A percentile compares a stretch with the other conserved stretches of the same genome.
Conservation (phyloP, 257 asterid species). For the Nicotiana obtusifolia region DNA sequence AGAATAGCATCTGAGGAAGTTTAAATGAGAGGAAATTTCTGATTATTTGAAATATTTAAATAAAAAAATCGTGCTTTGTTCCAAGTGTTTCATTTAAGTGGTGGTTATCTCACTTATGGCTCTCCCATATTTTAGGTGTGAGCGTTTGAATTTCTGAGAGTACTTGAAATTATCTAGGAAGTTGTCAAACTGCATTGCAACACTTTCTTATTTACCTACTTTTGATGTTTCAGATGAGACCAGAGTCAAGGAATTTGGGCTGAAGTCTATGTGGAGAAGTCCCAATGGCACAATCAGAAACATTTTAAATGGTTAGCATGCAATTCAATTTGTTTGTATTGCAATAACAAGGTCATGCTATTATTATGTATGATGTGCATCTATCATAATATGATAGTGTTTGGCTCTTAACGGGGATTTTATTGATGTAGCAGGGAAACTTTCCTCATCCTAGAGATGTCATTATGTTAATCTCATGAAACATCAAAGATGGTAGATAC, state of each 20-base stretch:
- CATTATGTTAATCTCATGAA: neutral
- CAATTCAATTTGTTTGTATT: neutral
- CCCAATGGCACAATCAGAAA: slow-evolving; percentile 97
- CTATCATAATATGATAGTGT: neutral
- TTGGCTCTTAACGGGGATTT: neutral
- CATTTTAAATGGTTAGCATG: slow-evolving; percentile 59
- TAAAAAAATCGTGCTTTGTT: neutral
- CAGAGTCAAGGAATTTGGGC: slow-evolving; percentile 81
- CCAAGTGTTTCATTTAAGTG: neutral
- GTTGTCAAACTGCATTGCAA: neutral
- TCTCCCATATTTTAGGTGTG: neutral
- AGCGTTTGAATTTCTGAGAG: neutral
- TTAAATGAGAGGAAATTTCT: neutral
- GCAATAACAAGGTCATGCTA: neutral
- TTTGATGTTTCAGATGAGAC: slow-evolving; percentile 56
- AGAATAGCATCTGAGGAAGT: neutral
- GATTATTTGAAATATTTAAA: neutral
- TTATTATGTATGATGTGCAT: neutral
- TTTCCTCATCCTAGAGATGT: neutral
- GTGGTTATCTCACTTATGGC: neutral
- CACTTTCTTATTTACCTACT: neutral
- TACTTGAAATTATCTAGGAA: neutral
- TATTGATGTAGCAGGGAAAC: neutral
- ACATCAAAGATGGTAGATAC: neutral
- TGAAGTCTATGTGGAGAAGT: slow-evolving; percentile 86